These are phyloP conservation scores for Colletotrichum agaves DNA, from an alignment of 2,329 filamentous ascomycete species.

Conservation along the genomic window DNA sequence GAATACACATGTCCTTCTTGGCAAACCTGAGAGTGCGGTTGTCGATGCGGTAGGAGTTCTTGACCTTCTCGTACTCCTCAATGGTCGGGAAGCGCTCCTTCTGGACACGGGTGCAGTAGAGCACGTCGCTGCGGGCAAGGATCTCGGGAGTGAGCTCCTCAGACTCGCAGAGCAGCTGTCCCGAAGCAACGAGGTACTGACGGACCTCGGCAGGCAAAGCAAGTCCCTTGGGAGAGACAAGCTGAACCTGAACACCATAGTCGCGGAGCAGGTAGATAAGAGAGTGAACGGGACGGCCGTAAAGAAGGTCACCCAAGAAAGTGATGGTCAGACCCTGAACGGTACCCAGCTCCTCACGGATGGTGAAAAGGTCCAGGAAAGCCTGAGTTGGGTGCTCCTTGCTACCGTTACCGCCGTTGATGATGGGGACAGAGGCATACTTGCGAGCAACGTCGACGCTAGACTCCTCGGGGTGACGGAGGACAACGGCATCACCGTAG, in stretches of 20 bases:
- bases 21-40: slow-evolving; percentile 90
- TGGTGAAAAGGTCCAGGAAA: slow-evolving; percentile 97
- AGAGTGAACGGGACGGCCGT: slow-evolving; percentile 95
- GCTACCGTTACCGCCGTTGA: slow-evolving; percentile 97
- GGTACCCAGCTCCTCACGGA: slow-evolving; percentile 95
- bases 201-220: slow-evolving; percentile 80
- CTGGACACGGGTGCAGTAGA: slow-evolving; percentile 97
- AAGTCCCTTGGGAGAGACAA: slow-evolving; percentile 85
- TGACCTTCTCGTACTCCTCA: slow-evolving; percentile 85
- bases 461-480: slow-evolving; percentile 87
- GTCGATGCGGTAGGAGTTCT: slow-evolving; percentile 89
- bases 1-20: slow-evolving; percentile 91
- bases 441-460: slow-evolving; percentile 86
- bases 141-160: slow-evolving; percentile 87
- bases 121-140: slow-evolving; percentile 84
- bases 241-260: slow-evolving; percentile 94
- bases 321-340: slow-evolving; percentile 96
- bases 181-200: slow-evolving; percentile 75
- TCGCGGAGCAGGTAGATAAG: slow-evolving; percentile 92
- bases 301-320: slow-evolving; percentile 91
- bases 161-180: slow-evolving; percentile 81
- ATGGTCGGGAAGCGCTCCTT: slow-evolving; percentile 92
- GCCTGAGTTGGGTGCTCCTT: slow-evolving; percentile 98
- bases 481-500: slow-evolving; percentile 95
- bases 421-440: slow-evolving; percentile 89